Base-by-base conservation (phyloP, 208 protist species). In the Leishmania martiniquensis region DNA sequence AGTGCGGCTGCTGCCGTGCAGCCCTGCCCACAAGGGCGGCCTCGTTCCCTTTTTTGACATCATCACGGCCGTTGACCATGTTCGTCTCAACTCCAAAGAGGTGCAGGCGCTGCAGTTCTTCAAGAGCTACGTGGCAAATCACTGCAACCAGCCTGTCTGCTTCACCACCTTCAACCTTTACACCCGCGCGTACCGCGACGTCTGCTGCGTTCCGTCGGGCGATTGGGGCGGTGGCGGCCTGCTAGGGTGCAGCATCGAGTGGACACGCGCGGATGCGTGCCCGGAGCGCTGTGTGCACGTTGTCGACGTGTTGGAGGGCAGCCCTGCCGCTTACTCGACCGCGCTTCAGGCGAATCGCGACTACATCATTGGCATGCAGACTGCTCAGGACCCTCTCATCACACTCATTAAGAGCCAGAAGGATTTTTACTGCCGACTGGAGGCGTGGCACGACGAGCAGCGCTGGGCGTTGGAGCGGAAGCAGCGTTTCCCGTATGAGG, bases 41-140 rank as follows among this genome's bases (percentile, higher is more conserved):
- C 72, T 98, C 25, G 66, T 95, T 34, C 93, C 95, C 4, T 98
- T 91, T 75, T 98, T 98, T 72, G 95, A 98, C 83, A 89, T 98
- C 49, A 94, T 98, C 69, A 88, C 82, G 29, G 89, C 86, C 4
- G 71, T 95, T 22, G 91, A 98, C 73, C 60, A 90, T n/a, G 49
- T 75, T n/a, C 44, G 76, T 13, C 52, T 89, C 22, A 76, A 84
- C 2, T 57, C 51, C 22, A 54, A 83, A 54, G 72, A 76, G 44
- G 59, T 76, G 45, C 57, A 74, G 44, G 55, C 70, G 5, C 77
- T 91, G 49, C 75, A 83, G 37, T 85, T 88, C 75, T 97, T 98
- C 67, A 87, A 84, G 49, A 75, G 77, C 22, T 88, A 90, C 73
- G 59, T 98, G 13, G 74, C 75, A 9, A 79, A 78, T 34, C 84